Conservation (phyloP, 2,329 filamentous ascomycete genomes). For the Coniochaeta ligniaria region DNA sequence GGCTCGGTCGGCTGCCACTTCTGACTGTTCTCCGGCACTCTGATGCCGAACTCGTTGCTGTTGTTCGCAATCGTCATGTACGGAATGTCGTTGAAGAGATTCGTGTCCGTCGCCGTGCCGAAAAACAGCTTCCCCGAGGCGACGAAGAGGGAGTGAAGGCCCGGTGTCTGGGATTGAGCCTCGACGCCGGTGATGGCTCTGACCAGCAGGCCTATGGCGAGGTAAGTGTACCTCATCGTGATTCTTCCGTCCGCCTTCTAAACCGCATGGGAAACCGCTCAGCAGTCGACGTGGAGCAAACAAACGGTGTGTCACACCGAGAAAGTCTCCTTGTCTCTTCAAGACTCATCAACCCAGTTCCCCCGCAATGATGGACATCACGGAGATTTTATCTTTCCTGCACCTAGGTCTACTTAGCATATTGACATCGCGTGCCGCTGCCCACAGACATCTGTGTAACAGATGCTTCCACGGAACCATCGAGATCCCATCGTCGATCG, state of each 20-base stretch:
- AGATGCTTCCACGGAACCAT: background rate
- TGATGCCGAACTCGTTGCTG: conserved; percentile 46
- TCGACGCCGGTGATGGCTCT: conserved; percentile 3
- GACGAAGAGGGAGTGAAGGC: conserved; percentile 36
- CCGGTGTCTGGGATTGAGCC: conserved; percentile 7
- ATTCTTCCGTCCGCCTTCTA: background rate
- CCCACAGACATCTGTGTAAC: background rate
- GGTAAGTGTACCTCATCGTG: background rate
- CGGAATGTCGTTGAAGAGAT: conserved; percentile 39
- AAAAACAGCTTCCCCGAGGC: conserved; percentile 45
- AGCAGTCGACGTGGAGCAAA: background rate
- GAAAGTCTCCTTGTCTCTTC: background rate
- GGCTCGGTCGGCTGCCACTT: conserved; percentile 52
- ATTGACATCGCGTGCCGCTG: background rate
- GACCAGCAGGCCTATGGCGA: conserved; percentile 6
- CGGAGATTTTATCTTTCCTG: background rate
- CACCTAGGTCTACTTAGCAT: background rate
- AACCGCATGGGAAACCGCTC: background rate
- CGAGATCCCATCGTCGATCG: background rate
- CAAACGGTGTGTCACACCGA: background rate
- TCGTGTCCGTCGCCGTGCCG: conserved; percentile 48
- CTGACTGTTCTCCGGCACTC: conserved; percentile 49
- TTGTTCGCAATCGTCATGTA: conserved; percentile 42
- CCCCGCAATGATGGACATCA: background rate
- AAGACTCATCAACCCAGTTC: background rate